Evolutionary conservation across 176 grass and related monocot species (phyloP).

Genomic region (Ensete glaucum): DNA sequence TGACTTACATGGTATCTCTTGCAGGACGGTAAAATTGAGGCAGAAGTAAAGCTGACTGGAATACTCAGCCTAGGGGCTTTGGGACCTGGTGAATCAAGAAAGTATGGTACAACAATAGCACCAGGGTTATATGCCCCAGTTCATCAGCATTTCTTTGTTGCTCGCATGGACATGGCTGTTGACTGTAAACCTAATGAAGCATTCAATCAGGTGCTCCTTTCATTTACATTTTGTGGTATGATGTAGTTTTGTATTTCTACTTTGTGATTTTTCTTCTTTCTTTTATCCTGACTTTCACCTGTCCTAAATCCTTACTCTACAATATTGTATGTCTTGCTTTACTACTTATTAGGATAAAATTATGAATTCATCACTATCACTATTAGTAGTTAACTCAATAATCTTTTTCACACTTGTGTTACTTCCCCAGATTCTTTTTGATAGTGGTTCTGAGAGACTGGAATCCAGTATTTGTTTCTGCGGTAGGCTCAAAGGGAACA

Average conservation of each 20-base stretch:
- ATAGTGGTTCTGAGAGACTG: too few relatives aligned
- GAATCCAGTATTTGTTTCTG: too few relatives aligned
- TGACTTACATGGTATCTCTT: neutral
- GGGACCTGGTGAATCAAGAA: conserved; percentile 84
- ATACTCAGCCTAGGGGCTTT: conserved; percentile 96
- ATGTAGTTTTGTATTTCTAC: neutral
- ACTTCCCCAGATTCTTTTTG: too few relatives aligned
- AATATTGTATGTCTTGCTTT: too few relatives aligned
- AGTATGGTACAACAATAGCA: conserved; percentile 98
- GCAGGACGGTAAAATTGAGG: conserved; percentile 98
- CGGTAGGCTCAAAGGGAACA: too few relatives aligned
- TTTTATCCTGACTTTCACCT: neutral
- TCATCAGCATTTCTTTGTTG: conserved; percentile 99
- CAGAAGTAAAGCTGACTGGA: conserved; percentile 97
- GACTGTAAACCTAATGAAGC: conserved; percentile 94
- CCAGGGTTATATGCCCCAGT: conserved; percentile 97
- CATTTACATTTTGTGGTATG: too few relatives aligned
- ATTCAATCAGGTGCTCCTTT: conserved; percentile 70
- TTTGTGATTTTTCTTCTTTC: neutral
- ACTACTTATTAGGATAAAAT: too few relatives aligned
- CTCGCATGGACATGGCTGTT: conserved; percentile 96
- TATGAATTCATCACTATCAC: too few relatives aligned
- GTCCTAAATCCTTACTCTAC: neutral
- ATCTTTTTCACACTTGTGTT: too few relatives aligned
- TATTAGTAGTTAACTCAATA: too few relatives aligned